Evolutionary conservation across 176 grass and related monocot genomes (phyloP), one percentile per base, ranked within the genome.

Genomic region (Paspalum notatum): DNA sequence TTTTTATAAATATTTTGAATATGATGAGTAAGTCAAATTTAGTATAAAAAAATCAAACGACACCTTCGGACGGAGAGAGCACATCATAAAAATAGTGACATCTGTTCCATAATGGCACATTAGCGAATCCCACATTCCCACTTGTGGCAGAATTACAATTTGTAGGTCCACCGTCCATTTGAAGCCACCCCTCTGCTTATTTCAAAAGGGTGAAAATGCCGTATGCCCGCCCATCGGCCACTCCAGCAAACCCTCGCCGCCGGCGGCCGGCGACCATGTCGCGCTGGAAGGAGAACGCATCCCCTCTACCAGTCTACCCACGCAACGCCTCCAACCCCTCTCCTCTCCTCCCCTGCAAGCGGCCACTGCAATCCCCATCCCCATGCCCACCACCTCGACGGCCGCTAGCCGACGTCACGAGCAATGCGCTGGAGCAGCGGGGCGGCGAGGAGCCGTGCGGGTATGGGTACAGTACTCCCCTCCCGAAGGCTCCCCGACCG

Each of bases 341-440:
- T 6, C 39, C 39, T 4, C 53, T 80, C 62, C 82, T 89, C 5
- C 87, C 82, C 71, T 70, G 82, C 77, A 89, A 84, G 76, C 87
- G 76, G 24, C 77, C 76, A 18, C 45, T 27, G 45, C 61, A 80
- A 3, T 80, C 86, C 15, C 68, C 86, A 59, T 79, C 81, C 46
- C 87, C 87, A 74, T 88, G 80, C 68, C 86, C 81, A 38, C 81
- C 61, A 68, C 75, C 61, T 52, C 87, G 76, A 62, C 45, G 62
- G 14, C 76, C 82, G 24, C 87, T 89, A 26, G 77, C 82, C 25
- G 63, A 81, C 26, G 55, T 89, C 77, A 27, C 81, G 9, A 55
- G 69, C 62, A 84, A 75, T 53, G 62, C 61, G 46, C 70, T 89
- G 45, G 82, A 75, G 25, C 71, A 81, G 46, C 76, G 69, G 38